Conservation (phyloP, 306 rosid genomes). For the Cucurbita pepo region DNA sequence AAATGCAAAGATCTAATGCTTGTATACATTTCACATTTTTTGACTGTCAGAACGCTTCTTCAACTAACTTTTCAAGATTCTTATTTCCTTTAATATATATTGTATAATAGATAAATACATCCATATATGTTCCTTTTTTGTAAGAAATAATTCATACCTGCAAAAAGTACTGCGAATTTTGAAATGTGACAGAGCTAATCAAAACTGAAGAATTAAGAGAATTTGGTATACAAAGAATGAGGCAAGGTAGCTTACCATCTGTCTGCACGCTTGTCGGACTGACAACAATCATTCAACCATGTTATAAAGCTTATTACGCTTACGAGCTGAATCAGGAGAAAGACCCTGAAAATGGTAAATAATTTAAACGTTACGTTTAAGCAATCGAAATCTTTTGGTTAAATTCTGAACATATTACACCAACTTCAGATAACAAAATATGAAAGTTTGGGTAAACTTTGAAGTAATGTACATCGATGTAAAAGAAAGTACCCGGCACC, state of each 20-base stretch:
- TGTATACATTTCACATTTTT: too few species aligned
- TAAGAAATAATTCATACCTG: background rate
- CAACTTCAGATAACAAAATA: background rate
- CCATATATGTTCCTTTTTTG: background rate
- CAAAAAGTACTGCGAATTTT: slow-evolving; percentile 2
- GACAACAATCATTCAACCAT: slow-evolving; percentile 65
- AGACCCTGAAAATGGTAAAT: slow-evolving; percentile 51
- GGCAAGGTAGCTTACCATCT: slow-evolving; percentile 50
- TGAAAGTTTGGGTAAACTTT: slow-evolving; percentile 4
- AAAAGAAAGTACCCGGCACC: slow-evolving; percentile 71
- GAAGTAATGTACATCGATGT: background rate
- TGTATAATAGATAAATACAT: background rate
- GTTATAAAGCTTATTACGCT: slow-evolving; percentile 82
- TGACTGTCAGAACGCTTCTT: background rate
- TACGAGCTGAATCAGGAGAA: slow-evolving; percentile 81
- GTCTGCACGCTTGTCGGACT: slow-evolving; percentile 40
- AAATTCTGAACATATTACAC: background rate
- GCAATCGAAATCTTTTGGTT: background rate
- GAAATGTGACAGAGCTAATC: background rate
- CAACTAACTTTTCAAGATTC: background rate
- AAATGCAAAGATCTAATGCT: too few species aligned
- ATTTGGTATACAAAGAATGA: background rate
- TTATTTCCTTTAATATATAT: background rate
- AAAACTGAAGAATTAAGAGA: background rate
- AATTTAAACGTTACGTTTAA: background rate